phyloP scores from a whole-genome alignment of 768 basidiomycete genomes.

The Paxillus involutus region DNA sequence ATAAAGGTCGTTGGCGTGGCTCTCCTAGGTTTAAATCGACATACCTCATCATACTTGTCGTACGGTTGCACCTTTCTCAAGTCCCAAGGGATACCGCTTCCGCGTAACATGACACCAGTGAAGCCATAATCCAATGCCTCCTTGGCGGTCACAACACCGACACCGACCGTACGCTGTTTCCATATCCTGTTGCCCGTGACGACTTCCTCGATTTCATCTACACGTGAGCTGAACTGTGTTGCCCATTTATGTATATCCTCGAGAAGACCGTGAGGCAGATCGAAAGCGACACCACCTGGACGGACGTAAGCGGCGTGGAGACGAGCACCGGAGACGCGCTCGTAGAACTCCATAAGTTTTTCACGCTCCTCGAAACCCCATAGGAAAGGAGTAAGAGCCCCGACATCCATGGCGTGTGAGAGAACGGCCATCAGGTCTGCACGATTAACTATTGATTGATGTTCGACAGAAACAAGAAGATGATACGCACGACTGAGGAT shows the following conservation, averaged over 20 bases:
- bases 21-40: constrained; percentile 7
- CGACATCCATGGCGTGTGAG: constrained; percentile 96
- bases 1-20: neutral
- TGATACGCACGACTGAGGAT: constrained; percentile 79
- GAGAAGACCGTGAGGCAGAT: constrained; percentile 96
- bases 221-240: constrained; percentile 85
- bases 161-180: constrained; percentile 90
- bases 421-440: constrained; percentile 95
- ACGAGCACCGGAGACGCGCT: constrained; percentile 97
- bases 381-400: constrained; percentile 96
- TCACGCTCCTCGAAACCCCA: constrained; percentile 99
- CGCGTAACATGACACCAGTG: constrained; percentile 95
- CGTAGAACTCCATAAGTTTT: constrained; percentile 99
- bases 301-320: constrained; percentile 98
- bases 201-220: constrained; percentile 98
- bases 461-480: constrained; percentile 2
- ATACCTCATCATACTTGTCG: constrained; percentile 91
- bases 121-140: constrained; percentile 91
- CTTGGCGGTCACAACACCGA: constrained; percentile 90
- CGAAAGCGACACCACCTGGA: constrained; percentile 97
- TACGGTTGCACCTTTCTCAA: constrained; percentile 89
- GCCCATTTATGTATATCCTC: constrained; percentile 99
- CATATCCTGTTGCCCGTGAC: constrained; percentile 97
- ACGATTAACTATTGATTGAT: neutral
- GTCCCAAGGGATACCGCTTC: constrained; percentile 95